Evolutionary conservation across 257 asterid species (phyloP).

Genomic region (Solanum chilense): DNA sequence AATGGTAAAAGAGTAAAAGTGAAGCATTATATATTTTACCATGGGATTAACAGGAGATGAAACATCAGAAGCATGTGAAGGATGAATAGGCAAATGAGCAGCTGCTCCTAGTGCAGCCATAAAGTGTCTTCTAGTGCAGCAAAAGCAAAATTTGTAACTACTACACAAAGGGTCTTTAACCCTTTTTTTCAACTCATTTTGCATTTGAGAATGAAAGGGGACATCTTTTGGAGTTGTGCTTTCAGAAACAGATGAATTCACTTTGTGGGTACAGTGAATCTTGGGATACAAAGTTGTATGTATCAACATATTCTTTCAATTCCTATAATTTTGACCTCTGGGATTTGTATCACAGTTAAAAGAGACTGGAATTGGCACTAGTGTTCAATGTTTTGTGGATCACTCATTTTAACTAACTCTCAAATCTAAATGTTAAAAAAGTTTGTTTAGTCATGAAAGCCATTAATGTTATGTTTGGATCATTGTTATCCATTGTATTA

Average conservation of each 20-base stretch:
- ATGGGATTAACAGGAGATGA: constrained; percentile 23
- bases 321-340: neutral
- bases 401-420: neutral
- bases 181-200: neutral
- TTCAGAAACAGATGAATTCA: neutral
- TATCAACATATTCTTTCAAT: neutral
- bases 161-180: neutral
- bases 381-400: neutral
- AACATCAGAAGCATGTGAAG: constrained; percentile 32
- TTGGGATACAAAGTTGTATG: neutral
- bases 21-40: constrained; percentile 16
- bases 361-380: neutral
- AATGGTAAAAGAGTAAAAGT: neutral
- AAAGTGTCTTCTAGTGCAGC: constrained; percentile 44
- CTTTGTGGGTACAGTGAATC: neutral
- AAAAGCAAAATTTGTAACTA: constrained; percentile 26
- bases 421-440: neutral
- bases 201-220: neutral
- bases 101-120: constrained; percentile 36
- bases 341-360: neutral
- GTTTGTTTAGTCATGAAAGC: neutral
- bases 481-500: no score
- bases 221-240: neutral
- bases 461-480: neutral
- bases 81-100: constrained; percentile 23